Evolutionary conservation across 164 flowering plant species (phyloP).

Genomic region (Berberis vulgaris): DNA sequence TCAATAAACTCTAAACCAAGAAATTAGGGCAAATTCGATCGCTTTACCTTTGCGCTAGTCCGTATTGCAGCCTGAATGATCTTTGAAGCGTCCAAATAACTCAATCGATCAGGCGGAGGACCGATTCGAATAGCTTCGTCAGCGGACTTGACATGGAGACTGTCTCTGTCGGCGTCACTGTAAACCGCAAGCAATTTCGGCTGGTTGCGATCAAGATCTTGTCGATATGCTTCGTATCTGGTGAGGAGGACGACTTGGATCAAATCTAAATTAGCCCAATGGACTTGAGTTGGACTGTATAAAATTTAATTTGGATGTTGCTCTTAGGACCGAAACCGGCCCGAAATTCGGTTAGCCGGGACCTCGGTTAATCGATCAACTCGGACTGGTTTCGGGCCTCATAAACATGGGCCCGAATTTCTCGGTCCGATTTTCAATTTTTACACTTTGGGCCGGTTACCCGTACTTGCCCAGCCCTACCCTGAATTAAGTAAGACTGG

Average conservation of each 20-base stretch:
- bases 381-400: too few relatives aligned
- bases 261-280: too few relatives aligned
- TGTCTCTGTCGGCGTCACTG: conserved; percentile 75
- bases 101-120: conserved; percentile 77
- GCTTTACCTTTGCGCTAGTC: conserved; percentile 76
- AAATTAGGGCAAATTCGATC: neutral
- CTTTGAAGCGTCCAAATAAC: conserved; percentile 54
- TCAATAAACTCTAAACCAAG: neutral
- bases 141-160: conserved; percentile 77
- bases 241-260: conserved; percentile 1
- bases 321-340: too few relatives aligned
- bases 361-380: too few relatives aligned
- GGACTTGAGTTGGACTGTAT: too few relatives aligned
- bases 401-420: too few relatives aligned
- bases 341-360: too few relatives aligned
- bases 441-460: too few relatives aligned
- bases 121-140: conserved; percentile 88
- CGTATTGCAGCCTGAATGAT: conserved; percentile 71
- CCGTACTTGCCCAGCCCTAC: too few relatives aligned
- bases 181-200: conserved; percentile 86
- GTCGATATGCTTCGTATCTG: conserved; percentile 28
- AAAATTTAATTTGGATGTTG: too few relatives aligned
- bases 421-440: too few relatives aligned
- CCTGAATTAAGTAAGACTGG: too few relatives aligned
- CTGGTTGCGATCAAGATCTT: conserved; percentile 84